phyloP scores from a whole-genome alignment of 176 grass and related monocot genomes.

The Urochloa ruziziensis region DNA sequence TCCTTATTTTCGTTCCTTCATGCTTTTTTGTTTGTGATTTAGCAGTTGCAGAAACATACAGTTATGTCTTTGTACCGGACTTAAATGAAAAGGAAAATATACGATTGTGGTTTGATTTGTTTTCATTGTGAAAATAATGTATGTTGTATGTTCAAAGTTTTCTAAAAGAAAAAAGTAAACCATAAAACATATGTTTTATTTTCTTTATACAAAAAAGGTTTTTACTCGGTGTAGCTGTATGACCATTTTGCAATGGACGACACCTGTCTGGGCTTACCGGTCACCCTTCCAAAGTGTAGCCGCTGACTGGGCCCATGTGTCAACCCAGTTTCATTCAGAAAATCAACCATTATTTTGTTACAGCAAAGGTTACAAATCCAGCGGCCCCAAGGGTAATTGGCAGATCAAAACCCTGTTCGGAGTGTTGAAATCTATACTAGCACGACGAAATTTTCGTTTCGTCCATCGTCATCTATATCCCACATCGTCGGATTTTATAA shows the following conservation, averaged over 20 bases:
- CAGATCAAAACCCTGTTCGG: neutral
- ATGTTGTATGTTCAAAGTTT: neutral
- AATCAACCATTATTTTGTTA: neutral
- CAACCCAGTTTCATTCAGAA: neutral
- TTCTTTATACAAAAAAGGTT: neutral
- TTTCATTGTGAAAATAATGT: neutral
- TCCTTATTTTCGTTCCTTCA: slow-evolving; percentile 2
- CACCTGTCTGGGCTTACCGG: neutral
- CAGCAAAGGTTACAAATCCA: neutral
- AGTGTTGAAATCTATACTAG: no score
- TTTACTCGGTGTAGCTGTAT: neutral
- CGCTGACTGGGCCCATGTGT: neutral
- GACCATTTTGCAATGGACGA: neutral
- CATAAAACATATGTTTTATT: neutral
- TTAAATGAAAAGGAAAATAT: neutral
- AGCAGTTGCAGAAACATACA: slow-evolving; percentile 1
- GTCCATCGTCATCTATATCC: no score
- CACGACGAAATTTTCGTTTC: no score
- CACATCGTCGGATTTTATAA: no score
- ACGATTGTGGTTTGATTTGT: slow-evolving; percentile 4
- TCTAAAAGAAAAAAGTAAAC: neutral
- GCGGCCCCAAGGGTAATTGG: neutral
- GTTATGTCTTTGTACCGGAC: slow-evolving; percentile 14
- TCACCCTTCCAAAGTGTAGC: neutral
- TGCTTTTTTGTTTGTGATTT: slow-evolving; percentile 16